Conservation (phyloP, 768 basidiomycete genomes). For the Rhizopogon sp. region DNA sequence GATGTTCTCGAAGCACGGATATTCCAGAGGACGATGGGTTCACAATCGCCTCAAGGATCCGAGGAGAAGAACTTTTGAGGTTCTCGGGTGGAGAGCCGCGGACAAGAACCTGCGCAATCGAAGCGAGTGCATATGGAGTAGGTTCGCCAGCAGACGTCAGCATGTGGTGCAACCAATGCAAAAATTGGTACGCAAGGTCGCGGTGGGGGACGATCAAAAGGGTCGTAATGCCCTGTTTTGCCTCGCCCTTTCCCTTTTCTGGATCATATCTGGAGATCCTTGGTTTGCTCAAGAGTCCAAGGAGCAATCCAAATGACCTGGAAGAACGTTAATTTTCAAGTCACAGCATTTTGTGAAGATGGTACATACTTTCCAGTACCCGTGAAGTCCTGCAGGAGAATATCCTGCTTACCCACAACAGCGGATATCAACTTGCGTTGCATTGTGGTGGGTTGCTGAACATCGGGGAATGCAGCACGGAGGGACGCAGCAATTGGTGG, state of each 20-base stretch:
- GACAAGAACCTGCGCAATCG: constrained; percentile 56
- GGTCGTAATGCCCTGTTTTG: constrained; percentile 37
- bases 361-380: constrained; percentile 72
- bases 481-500: constrained; percentile 45
- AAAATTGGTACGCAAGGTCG: constrained; percentile 64
- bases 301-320: constrained; percentile 69
- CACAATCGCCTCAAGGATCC: constrained; percentile 24
- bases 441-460: constrained; percentile 51
- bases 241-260: constrained; percentile 13
- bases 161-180: constrained; percentile 60
- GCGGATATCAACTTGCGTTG: constrained; percentile 62
- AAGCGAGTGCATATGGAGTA: constrained; percentile 30
- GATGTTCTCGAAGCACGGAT: constrained; percentile 31
- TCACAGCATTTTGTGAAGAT: neutral
- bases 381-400: constrained; percentile 66
- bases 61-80: constrained; percentile 15
- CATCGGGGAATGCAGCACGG: constrained; percentile 54
- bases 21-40: constrained; percentile 27
- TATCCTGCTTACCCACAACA: constrained; percentile 49
- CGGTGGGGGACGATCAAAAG: constrained; percentile 69
- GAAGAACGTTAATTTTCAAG: neutral
- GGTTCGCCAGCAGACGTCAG: constrained; percentile 25
- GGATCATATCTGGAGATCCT: constrained; percentile 23
- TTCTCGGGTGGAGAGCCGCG: constrained; percentile 43
- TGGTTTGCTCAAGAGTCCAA: constrained; percentile 61